Conservation (phyloP, 2,329 filamentous ascomycete genomes). For the Pseudogymnoascus verrucosus region DNA sequence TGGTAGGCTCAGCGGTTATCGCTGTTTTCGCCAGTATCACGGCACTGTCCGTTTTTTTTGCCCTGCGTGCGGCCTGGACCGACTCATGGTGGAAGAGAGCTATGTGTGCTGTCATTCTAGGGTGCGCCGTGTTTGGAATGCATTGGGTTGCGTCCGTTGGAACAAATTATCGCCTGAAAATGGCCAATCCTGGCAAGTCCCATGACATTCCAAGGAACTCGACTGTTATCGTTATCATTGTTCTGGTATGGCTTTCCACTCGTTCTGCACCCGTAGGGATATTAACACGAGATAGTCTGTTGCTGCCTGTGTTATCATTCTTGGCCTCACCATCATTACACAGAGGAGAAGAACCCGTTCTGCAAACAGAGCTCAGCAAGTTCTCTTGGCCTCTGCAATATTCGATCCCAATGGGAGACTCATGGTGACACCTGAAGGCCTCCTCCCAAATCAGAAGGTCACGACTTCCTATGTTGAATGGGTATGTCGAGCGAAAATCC, state of each 20-base stretch:
- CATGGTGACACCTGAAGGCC: conserved; percentile 61
- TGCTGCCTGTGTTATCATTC: conserved; percentile 50
- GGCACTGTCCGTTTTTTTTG: conserved; percentile 69
- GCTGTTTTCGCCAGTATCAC: conserved; percentile 63
- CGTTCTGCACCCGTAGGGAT: background rate
- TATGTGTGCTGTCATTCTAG: conserved; percentile 58
- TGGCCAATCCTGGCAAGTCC: conserved; percentile 32
- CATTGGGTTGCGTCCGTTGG: conserved; percentile 74
- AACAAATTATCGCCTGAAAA: conserved; percentile 55
- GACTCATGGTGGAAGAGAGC: conserved; percentile 69
- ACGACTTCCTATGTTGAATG: conserved; percentile 68
- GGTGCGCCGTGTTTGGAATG: conserved; percentile 74
- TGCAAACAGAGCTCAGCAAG: conserved; percentile 40
- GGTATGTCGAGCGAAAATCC: conserved; percentile 30
- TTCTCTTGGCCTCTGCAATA: conserved; percentile 50
- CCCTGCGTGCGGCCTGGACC: conserved; percentile 67
- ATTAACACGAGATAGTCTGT: conserved; percentile 42
- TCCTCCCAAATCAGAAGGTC: conserved; percentile 66
- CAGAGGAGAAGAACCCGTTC: conserved; percentile 22
- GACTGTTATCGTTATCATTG: conserved; percentile 28
- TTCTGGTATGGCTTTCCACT: conserved; percentile 46
- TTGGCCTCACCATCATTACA: conserved; percentile 45
- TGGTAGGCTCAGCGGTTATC: conserved; percentile 63
- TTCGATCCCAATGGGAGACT: conserved; percentile 61
- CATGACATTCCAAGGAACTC: conserved; percentile 45